Base-by-base conservation (phyloP, 352 stramenopile species). In the Thraustochytrium striatum region DNA sequence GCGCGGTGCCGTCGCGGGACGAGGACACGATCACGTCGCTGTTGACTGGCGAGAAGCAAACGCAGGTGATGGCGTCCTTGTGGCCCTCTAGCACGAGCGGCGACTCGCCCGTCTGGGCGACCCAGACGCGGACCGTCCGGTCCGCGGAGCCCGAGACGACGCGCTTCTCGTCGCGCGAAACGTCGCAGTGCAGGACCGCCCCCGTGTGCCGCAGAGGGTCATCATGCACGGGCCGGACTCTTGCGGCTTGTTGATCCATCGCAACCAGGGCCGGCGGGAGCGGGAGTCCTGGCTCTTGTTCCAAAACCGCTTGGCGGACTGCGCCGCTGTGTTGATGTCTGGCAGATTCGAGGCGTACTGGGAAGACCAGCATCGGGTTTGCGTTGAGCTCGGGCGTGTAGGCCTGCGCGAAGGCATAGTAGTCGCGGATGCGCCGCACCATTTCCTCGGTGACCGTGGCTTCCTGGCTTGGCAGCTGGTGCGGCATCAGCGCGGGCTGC, bases 81-180 rank as follows among this genome's bases (percentile, higher is more conserved):
- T 75, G 65, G 32, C 65, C 65, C 3, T 19, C 65, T 8, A 75
- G 39, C 21, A 75, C 65, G 25, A 75, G 52, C 19, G 43, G 32
- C n/a, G 32, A 55, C 36, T 75, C 65, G 13, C 65, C 65, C 11
- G 68, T 82, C 3, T 25, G 28, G 9, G 41, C 33, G 61, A 73
- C 52, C 72, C 72, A 81, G 5, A 81, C 58, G n/a, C 61, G 50
- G 57, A 81, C 8, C 30, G 35, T 73, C 33, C 61, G 30, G 61
- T 81, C 72, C n/a, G 35, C 36, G 0, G 58, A 73, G 2, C 25
- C 72, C 0, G 72, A 73, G 3, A 81, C 72, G 32, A 73, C 72
- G 44, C 72, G 44, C 38, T 69, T 55, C 28, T 50, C 72, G 57
- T 72, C 72, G n/a, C 28, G 38, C 11, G 61, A 81, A 11, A 81